A percentile compares a stretch with the other conserved stretches of the same genome.
phyloP scores from a whole-genome alignment of 805 yeast genomes.

The Starmerella scarabaei region DNA sequence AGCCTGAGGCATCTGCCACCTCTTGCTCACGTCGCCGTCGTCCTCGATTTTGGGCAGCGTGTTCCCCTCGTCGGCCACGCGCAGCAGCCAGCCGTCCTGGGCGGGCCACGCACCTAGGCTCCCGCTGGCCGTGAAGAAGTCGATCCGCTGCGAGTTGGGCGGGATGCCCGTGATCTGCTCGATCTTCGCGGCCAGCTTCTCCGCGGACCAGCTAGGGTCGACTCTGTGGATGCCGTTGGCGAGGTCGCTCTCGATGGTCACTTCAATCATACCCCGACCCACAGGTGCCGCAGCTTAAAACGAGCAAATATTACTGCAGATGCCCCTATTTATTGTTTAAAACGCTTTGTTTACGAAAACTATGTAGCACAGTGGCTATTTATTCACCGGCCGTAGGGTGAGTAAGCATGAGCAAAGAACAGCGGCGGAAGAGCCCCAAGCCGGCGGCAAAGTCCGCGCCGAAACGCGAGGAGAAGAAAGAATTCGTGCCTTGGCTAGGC shows the following conservation, averaged over 20 bases:
- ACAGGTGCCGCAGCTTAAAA: no score
- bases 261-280: constrained; percentile 5
- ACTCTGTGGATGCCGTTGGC: constrained; percentile 60
- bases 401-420: not conserved
- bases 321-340: no score
- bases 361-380: no score
- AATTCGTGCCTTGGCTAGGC: constrained; percentile 24
- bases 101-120: constrained; percentile 4
- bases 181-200: constrained; percentile 39
- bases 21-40: constrained; percentile 26
- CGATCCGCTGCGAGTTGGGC: constrained; percentile 36
- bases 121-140: constrained; percentile 17
- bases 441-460: constrained; percentile 1
- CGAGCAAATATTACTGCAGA: no score
- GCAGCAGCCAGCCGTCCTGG: constrained; percentile 34
- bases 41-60: constrained; percentile 25
- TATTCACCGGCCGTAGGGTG: not conserved
- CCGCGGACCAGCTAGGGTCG: constrained; percentile 47
- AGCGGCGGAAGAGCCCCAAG: not conserved
- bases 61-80: constrained; percentile 36
- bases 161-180: constrained; percentile 68
- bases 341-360: no score
- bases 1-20: constrained; percentile 40
- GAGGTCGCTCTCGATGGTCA: constrained; percentile 39
- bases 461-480: constrained; percentile 23